phyloP scores from a whole-genome alignment of 2,329 filamentous ascomycete genomes.

The Penicillium sp. region DNA sequence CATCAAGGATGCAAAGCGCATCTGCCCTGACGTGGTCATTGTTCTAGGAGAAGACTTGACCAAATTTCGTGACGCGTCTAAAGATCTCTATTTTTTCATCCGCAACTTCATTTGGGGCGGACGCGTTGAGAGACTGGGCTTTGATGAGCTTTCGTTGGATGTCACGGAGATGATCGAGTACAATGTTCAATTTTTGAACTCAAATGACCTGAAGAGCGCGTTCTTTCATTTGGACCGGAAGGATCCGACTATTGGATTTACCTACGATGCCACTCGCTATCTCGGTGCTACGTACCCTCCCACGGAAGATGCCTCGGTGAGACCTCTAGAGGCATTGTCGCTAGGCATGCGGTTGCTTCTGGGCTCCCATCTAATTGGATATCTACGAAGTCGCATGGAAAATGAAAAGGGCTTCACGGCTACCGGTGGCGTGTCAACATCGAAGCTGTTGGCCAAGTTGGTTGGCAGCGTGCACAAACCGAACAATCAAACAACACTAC shows the following conservation, averaged over 20 bases:
- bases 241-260: constrained; percentile 79
- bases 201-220: constrained; percentile 62
- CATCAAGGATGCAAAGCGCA: constrained; percentile 74
- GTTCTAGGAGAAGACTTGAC: constrained; percentile 85
- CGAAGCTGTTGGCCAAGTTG: constrained; percentile 83
- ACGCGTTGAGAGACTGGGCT: constrained; percentile 78
- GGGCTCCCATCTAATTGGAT: constrained; percentile 76
- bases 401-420: constrained; percentile 79
- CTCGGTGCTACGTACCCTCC: constrained; percentile 64
- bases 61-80: constrained; percentile 82
- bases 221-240: constrained; percentile 76
- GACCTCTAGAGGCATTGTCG: constrained; percentile 13
- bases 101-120: constrained; percentile 74
- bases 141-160: constrained; percentile 84
- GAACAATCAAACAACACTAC: constrained; percentile 78
- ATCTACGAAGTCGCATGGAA: constrained; percentile 73
- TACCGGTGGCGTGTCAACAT: constrained; percentile 84
- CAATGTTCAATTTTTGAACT: constrained; percentile 73
- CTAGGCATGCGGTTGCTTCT: constrained; percentile 66
- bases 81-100: constrained; percentile 73
- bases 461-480: constrained; percentile 85
- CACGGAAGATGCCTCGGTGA: constrained; percentile 11
- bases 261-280: constrained; percentile 69
- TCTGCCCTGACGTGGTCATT: constrained; percentile 82
- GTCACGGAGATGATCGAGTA: constrained; percentile 84